Evolutionary conservation across 2,329 filamentous ascomycete genomes (phyloP), one percentile per base, ranked within the genome.

Genomic region (Claviceps sp.): DNA sequence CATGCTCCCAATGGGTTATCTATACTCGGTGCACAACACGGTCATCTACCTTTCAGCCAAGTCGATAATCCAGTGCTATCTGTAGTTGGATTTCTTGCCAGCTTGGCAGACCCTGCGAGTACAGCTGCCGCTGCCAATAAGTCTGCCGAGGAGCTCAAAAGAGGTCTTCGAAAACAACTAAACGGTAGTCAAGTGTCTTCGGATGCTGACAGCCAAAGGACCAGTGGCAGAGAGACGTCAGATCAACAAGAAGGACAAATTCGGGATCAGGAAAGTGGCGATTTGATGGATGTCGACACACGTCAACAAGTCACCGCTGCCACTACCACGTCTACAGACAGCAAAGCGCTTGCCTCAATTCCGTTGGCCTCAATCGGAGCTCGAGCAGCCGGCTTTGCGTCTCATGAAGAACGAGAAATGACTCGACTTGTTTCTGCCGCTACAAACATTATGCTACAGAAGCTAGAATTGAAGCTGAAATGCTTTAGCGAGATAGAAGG

Each of bases 401-500:
- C 91, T 3, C 89, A 97, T 60, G 91, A 97, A 68, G 93, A 98
- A 68, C 87, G 94, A 53, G 89, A 96, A 69, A 93, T 97, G 81
- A 95, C 90, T 19, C 86, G 89, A 16, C 81, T 97, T 47, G 88
- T 98, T 10, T 91, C 89, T 2, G 86, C 89, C 5, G 89, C 89
- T 0, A 88, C 95, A 50, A 98, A 98, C 64, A 77, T 95, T 13
- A 91, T 88, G n/a, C 75, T 97, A 38, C 85, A 95, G 64, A 98
- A 98, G 70, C 82, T 97, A 56, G 89, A 97, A 69, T 74, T 97
- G 61, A 98, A 98, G 71, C 77, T 98, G 54, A 84, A 89, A 63
- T 95, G 97, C 66, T 98, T 98, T 70, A 85, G 87, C 61, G 93
- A 98, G 67, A 90, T 98, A 78, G 93, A 98, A 69, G 79, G 87